These are phyloP conservation scores for Colletotrichum incanum DNA, from an alignment of 2,329 filamentous ascomycete genomes.

Conservation along the genomic window DNA sequence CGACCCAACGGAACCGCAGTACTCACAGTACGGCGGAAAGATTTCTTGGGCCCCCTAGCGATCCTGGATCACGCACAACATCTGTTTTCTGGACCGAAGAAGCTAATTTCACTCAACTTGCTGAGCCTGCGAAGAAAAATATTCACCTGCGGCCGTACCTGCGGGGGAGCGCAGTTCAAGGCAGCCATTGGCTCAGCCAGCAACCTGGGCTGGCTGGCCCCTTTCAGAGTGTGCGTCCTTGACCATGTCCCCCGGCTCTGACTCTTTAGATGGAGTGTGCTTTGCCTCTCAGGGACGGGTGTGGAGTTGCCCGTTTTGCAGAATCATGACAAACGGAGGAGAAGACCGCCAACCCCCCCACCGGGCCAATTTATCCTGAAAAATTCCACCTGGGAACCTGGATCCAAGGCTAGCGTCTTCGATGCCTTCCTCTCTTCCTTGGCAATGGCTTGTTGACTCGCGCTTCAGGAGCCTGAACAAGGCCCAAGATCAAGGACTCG, in stretches of 20 bases:
- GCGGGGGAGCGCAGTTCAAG: neutral
- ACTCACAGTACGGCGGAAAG: neutral
- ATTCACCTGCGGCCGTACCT: neutral
- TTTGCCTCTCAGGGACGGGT: neutral
- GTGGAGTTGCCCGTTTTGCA: neutral
- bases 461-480: neutral
- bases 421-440: neutral
- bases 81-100: neutral
- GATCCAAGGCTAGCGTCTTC: neutral
- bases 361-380: neutral
- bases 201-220: neutral
- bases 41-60: neutral
- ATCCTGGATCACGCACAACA: constrained; percentile 1
- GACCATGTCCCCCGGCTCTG: neutral
- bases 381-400: neutral
- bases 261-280: neutral
- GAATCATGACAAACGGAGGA: neutral
- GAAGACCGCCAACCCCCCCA: neutral
- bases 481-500: neutral
- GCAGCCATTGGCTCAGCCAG: neutral
- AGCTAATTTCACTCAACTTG: no score
- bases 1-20: neutral
- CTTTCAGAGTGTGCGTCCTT: neutral
- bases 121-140: no score
- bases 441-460: neutral